A percentile compares a stretch with the other conserved stretches of the same genome.
phyloP scores from a whole-genome alignment of 257 asterid genomes.

The Nemophila menziesii region DNA sequence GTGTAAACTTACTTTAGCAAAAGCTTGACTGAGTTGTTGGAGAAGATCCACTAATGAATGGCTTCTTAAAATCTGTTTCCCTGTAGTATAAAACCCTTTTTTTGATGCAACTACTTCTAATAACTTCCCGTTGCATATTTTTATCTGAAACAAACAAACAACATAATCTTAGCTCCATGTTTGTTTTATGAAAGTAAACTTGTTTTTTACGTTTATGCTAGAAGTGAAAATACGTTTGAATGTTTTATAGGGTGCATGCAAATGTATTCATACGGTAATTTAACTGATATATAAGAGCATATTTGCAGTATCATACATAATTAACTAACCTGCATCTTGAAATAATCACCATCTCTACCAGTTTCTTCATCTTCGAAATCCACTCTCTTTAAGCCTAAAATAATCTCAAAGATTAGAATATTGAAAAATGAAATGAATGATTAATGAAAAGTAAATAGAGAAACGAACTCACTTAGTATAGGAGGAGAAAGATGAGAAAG shows the following conservation, averaged over 20 bases:
- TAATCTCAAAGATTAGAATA: background rate
- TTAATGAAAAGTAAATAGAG: background rate
- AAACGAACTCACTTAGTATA: conserved; percentile 49
- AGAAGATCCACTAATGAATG: conserved; percentile 96
- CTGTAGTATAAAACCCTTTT: conserved; percentile 76
- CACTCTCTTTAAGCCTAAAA: conserved; percentile 52
- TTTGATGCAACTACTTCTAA: conserved; percentile 76
- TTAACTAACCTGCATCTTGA: conserved; percentile 70
- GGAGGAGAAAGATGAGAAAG: conserved; percentile 80
- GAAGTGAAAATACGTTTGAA: too few species aligned
- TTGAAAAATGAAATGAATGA: background rate
- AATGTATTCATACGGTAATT: too few species aligned
- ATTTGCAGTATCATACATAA: background rate
- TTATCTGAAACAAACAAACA: conserved; percentile 40
- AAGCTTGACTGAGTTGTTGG: conserved; percentile 98
- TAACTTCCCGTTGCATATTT: conserved; percentile 89
- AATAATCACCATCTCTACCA: conserved; percentile 60
- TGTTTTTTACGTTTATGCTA: too few species aligned
- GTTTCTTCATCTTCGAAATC: conserved; percentile 41
- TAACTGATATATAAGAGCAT: background rate
- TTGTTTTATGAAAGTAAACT: too few species aligned
- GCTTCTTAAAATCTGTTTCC: conserved; percentile 63
- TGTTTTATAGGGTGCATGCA: too few species aligned
- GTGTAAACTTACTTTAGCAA: conserved; percentile 58
- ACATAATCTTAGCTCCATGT: too few species aligned